These are phyloP conservation scores for Athelia psychrophila DNA, from an alignment of 1,284 basidiomycete species.

Conservation along the genomic window DNA sequence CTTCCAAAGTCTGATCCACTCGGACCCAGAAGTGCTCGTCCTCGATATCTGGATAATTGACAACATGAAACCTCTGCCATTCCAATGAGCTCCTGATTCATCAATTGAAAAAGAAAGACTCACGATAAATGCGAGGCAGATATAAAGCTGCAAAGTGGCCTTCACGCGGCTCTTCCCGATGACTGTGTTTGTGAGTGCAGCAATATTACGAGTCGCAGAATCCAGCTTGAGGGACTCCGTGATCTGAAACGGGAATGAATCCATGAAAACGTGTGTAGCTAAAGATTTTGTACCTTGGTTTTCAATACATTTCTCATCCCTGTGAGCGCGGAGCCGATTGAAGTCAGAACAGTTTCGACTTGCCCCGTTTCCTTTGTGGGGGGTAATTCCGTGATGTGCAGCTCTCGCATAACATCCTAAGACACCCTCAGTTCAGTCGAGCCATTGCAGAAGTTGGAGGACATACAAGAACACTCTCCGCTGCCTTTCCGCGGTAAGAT, in stretches of 20 bases:
- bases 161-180: background rate
- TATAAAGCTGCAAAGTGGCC: background rate
- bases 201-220: background rate
- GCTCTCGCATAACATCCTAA: too few species aligned
- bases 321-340: too few species aligned
- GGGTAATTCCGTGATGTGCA: too few species aligned
- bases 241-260: background rate
- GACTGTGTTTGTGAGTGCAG: background rate
- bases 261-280: background rate
- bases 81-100: background rate
- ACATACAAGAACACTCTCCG: too few species aligned
- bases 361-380: too few species aligned
- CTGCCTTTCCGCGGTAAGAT: too few species aligned
- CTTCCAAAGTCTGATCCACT: background rate
- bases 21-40: background rate
- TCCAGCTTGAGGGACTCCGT: background rate
- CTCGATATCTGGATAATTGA: background rate
- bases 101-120: background rate
- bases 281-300: background rate
- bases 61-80: background rate
- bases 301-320: background rate
- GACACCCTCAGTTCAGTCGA: too few species aligned
- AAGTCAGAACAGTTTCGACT: too few species aligned
- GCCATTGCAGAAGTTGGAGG: too few species aligned
- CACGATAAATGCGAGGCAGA: background rate